Evolutionary conservation across 305 asterid genomes (phyloP), one percentile per base, ranked within the genome.

Genomic region (Solanum hybrid): DNA sequence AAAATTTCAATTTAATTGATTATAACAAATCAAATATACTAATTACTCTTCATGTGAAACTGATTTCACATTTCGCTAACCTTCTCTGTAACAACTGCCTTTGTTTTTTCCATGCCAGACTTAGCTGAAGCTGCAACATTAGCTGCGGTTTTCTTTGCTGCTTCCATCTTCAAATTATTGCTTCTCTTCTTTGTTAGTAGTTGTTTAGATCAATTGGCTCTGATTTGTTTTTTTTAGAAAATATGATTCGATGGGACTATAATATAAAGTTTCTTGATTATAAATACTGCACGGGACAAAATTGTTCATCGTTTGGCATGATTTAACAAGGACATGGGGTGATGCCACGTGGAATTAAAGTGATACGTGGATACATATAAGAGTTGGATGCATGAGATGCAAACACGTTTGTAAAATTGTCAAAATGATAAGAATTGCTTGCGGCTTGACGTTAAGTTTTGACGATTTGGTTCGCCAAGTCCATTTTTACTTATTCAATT

Each of bases 51-150:
- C 56, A 42, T 42, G 20, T 42, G 6, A 12, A 42, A 13, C 56
- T 42, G 56, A 42, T 42, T 42, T 42, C 17, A 42, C 17, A 42
- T 46, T 51, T 51, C 9, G 9, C 66, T 16, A 16, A 51, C 94
- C 92, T 90, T 88, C 35, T 90, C 94, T 75, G 10, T 79, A 3
- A 20, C 88, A 10, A 88, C 64, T 31, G 93, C 94, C 56, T 88
- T 91, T 64, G 94, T 86, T 66, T 92, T 92, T 11, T 92, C 94
- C 94, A 91, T 85, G 40, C 94, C 92, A 51, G 94, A 27, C 84
- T 86, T 90, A 2, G 93, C 94, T 6, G 94, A 90, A 7, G 94
- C 94, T 2, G 91, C 89, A 22, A 91, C 27, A n/a, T 91, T 90
- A 5, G 92, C 86, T 20, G 93, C 93, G 20, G 88, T 51, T 51